A percentile compares a stretch with the other conserved stretches of the same genome.
These are phyloP conservation scores for Nasturtium officinale DNA, from an alignment of 345 rosid species.

Conservation along the genomic window DNA sequence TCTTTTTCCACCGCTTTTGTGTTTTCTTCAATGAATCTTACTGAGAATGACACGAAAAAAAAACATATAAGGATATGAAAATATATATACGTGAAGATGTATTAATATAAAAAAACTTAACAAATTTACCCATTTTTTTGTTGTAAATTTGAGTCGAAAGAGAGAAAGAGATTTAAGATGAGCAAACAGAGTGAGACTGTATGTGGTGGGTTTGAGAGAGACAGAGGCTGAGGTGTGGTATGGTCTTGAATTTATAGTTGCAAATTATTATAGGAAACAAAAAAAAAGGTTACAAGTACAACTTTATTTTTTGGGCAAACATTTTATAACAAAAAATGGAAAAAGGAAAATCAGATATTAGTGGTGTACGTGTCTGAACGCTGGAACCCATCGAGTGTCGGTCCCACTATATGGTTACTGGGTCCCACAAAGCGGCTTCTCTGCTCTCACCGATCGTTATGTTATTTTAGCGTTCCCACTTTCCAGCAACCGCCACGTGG, in stretches of 20 bases:
- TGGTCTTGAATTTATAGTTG: conserved; percentile 42
- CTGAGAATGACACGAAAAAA: conserved; percentile 30
- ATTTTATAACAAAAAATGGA: conserved; percentile 21
- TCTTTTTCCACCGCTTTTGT: conserved; percentile 51
- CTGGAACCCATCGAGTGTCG: conserved; percentile 42
- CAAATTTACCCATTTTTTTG: conserved; percentile 35
- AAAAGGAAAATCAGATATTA: conserved; percentile 30
- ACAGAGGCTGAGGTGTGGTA: conserved; percentile 32
- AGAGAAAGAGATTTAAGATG: conserved; percentile 20
- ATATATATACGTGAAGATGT: neutral
- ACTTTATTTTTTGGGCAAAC: conserved; percentile 9
- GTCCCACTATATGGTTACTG: conserved; percentile 29
- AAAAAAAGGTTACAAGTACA: neutral
- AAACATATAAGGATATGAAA: conserved; percentile 10
- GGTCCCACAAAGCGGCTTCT: conserved; percentile 33
- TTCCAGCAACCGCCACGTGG: conserved; percentile 41
- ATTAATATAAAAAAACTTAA: neutral
- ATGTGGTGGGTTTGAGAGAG: conserved; percentile 42
- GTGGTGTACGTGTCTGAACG: conserved; percentile 36
- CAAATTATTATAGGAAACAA: conserved; percentile 37
- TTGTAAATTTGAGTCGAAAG: neutral
- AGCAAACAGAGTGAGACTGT: conserved; percentile 36
- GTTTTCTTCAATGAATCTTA: conserved; percentile 47
- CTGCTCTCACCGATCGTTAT: conserved; percentile 36
- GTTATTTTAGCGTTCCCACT: conserved; percentile 29